Evolutionary conservation across 805 yeast species (phyloP).

Genomic region (Ogataea glucozyma): DNA sequence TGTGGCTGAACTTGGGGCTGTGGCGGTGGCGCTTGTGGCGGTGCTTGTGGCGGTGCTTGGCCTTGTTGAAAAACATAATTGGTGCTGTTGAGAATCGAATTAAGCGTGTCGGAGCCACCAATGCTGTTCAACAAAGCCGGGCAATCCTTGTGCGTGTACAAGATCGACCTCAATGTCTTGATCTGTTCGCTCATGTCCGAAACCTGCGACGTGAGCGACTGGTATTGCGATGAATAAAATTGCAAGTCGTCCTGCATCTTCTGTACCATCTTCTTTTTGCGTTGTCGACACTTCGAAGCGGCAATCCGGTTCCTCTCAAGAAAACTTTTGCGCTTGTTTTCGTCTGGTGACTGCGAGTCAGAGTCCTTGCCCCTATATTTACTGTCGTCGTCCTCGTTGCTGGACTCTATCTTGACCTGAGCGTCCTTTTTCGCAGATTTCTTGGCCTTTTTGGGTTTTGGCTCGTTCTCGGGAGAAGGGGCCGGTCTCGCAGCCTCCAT

Average conservation of each 20-base stretch:
- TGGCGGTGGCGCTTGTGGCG: constrained; percentile 2
- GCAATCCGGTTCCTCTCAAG: constrained; percentile 93
- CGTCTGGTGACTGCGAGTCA: constrained; percentile 46
- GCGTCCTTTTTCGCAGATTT: neutral
- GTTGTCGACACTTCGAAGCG: constrained; percentile 93
- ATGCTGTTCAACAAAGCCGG: constrained; percentile 41
- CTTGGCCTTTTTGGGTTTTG: constrained; percentile 4
- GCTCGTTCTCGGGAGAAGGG: neutral
- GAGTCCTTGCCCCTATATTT: constrained; percentile 1
- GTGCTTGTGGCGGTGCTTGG: constrained; percentile 9
- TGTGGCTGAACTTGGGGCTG: constrained; percentile 2
- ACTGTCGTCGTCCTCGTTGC: constrained; percentile 3
- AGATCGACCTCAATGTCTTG: constrained; percentile 45
- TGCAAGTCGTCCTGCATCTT: constrained; percentile 80
- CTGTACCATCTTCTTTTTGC: constrained; percentile 85
- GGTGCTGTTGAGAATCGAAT: constrained; percentile 26
- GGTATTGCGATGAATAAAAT: constrained; percentile 69
- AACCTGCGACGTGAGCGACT: constrained; percentile 60
- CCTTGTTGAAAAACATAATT: constrained; percentile 14
- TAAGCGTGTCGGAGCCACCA: constrained; percentile 48
- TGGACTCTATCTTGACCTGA: constrained; percentile 4
- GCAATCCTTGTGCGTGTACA: constrained; percentile 55
- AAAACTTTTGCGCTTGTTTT: constrained; percentile 75
- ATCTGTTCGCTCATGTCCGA: constrained; percentile 61
- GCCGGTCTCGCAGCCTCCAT: no score